Conservation (phyloP, 306 rosid genomes). For the Delonix regia region DNA sequence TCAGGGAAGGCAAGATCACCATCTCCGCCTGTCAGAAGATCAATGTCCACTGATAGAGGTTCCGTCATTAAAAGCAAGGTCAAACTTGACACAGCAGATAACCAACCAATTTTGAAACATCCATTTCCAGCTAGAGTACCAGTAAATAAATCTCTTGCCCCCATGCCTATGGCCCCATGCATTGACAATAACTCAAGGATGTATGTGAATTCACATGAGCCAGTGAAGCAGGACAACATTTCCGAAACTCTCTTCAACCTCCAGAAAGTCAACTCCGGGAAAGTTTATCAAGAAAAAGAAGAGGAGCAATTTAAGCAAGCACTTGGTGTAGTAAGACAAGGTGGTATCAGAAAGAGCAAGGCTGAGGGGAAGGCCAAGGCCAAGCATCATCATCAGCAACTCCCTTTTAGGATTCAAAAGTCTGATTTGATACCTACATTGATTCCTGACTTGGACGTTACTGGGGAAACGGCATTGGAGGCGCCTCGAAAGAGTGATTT, state of each 20-base stretch:
- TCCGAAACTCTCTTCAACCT: slow-evolving; percentile 49
- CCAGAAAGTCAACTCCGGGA: slow-evolving; percentile 62
- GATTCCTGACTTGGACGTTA: slow-evolving; percentile 48
- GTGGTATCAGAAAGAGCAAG: slow-evolving; percentile 66
- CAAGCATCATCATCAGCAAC: slow-evolving; percentile 63
- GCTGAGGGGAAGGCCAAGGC: slow-evolving; percentile 60
- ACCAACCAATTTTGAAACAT: slow-evolving; percentile 59
- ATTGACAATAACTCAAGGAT: slow-evolving; percentile 46
- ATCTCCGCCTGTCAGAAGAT: slow-evolving; percentile 84
- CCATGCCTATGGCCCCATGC: slow-evolving; percentile 45
- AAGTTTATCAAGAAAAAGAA: slow-evolving; percentile 64
- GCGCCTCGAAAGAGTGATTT: slow-evolving; percentile 60
- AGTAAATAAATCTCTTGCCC: slow-evolving; percentile 58
- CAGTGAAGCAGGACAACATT: slow-evolving; percentile 48
- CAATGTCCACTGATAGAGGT: slow-evolving; percentile 90
- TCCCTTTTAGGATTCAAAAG: slow-evolving; percentile 59
- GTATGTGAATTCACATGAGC: slow-evolving; percentile 50
- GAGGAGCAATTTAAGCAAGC: slow-evolving; percentile 74
- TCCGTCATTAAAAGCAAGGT: slow-evolving; percentile 62
- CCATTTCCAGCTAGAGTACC: slow-evolving; percentile 67
- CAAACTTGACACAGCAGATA: slow-evolving; percentile 57
- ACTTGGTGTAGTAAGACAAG: slow-evolving; percentile 59
- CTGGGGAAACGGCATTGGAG: slow-evolving; percentile 52
- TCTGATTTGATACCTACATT: slow-evolving; percentile 50
- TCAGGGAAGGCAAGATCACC: slow-evolving; percentile 74